Conservation (phyloP, 2,329 filamentous ascomycete genomes). For the Neofusicoccum sp. region DNA sequence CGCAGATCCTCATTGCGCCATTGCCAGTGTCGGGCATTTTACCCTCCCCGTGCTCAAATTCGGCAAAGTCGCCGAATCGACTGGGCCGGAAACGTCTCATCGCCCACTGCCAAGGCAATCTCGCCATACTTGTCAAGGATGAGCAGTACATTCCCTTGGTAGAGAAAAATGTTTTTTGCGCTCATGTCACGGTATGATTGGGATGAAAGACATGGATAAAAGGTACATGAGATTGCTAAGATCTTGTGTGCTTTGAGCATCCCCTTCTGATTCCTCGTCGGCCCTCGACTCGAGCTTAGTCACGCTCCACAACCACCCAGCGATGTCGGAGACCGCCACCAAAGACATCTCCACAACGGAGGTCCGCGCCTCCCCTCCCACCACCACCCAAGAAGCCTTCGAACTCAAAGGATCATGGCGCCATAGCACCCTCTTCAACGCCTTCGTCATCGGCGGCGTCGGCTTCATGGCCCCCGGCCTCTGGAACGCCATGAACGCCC, state of each 20-base stretch:
- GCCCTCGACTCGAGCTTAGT: too few species aligned
- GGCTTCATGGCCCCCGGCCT: constrained; percentile 53
- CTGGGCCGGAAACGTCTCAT: not conserved
- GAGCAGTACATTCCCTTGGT: not conserved
- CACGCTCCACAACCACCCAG: too few species aligned
- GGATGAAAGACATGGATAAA: not conserved
- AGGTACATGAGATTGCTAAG: not conserved
- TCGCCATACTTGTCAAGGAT: not conserved
- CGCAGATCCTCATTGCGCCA: not conserved
- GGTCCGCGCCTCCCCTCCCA: not conserved
- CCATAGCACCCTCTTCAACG: constrained; percentile 54
- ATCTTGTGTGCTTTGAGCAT: too few species aligned
- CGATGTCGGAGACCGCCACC: not conserved
- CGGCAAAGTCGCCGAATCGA: not conserved
- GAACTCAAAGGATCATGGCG: constrained; percentile 42
- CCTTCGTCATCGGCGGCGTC: constrained; percentile 52
- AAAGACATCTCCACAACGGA: not conserved
- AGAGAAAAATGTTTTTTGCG: not conserved
- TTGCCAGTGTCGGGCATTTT: not conserved
- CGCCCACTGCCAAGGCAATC: not conserved
- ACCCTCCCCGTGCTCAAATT: not conserved
- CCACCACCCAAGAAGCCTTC: not conserved
- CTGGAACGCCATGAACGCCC: constrained; percentile 57
- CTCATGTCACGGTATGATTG: not conserved
- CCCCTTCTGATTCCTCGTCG: too few species aligned